Evolutionary conservation across 192 early-diverging fungal species (phyloP).

Genomic region (Spizellomyces sp.): DNA sequence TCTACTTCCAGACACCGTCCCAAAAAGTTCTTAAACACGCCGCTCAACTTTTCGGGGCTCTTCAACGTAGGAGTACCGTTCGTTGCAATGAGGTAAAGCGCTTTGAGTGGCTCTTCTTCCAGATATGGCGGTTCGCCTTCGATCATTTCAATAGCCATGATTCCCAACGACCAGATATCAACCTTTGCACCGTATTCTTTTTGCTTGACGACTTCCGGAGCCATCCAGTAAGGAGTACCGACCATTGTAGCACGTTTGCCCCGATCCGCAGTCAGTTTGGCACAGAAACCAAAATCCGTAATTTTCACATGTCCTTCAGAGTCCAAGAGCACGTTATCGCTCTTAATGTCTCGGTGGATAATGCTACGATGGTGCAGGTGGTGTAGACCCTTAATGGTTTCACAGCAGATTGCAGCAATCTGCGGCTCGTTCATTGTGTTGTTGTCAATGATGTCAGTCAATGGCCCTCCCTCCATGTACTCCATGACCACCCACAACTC

Average conservation of each 20-base stretch:
- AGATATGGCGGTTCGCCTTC: conserved; percentile 98
- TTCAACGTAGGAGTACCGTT: conserved; percentile 92
- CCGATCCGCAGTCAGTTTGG: conserved; percentile 67
- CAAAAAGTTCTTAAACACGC: conserved; percentile 89
- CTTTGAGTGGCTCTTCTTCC: conserved; percentile 86
- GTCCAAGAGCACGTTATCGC: conserved; percentile 84
- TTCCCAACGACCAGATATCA: conserved; percentile 97
- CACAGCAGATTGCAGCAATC: conserved; percentile 78
- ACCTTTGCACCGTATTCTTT: conserved; percentile 92
- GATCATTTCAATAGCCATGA: conserved; percentile 98
- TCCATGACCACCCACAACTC: conserved; percentile 99
- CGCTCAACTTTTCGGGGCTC: conserved; percentile 80
- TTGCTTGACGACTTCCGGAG: conserved; percentile 92
- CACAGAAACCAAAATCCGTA: conserved; percentile 88
- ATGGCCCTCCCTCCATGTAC: conserved; percentile 97
- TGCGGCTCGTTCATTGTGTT: conserved; percentile 86
- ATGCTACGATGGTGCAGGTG: conserved; percentile 74
- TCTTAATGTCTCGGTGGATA: conserved; percentile 89
- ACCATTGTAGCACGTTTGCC: conserved; percentile 79
- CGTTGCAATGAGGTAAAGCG: conserved; percentile 74
- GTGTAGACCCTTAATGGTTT: conserved; percentile 72
- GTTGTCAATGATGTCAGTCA: conserved; percentile 94
- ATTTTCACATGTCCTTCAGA: conserved; percentile 69
- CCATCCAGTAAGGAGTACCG: conserved; percentile 96
- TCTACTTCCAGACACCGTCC: conserved; percentile 91